phyloP scores from a whole-genome alignment of 1,284 basidiomycete genomes.

The Rhodotorula sp. region DNA sequence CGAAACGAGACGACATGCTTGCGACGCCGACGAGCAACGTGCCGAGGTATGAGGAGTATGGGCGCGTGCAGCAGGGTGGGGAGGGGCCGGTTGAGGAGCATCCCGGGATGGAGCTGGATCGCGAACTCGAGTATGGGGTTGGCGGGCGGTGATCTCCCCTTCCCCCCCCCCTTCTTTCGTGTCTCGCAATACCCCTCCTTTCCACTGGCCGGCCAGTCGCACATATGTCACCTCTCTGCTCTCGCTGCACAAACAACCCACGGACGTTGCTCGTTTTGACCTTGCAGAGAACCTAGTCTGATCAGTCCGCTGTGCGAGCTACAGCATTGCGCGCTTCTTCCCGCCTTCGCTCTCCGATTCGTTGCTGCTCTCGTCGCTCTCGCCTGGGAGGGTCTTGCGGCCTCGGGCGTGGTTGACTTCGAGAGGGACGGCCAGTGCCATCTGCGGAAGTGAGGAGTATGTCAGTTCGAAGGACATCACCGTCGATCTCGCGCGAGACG shows the following conservation, averaged over 20 bases:
- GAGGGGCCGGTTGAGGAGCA: constrained; percentile 28
- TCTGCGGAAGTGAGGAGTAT: constrained; percentile 3
- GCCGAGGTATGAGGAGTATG: constrained; percentile 19
- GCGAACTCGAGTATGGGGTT: constrained; percentile 19
- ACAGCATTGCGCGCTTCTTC: no score
- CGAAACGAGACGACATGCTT: constrained; percentile 40
- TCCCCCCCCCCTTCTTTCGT: no score
- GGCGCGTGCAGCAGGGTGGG: constrained; percentile 3
- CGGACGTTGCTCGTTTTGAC: no score
- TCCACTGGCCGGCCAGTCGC: no score
- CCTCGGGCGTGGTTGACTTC: constrained; percentile 15
- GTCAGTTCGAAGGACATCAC: no score
- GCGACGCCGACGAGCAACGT: constrained; percentile 15
- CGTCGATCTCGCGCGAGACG: no score
- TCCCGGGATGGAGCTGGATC: constrained; percentile 31
- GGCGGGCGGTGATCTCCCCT: no score
- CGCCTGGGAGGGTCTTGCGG: not conserved
- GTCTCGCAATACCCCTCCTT: no score
- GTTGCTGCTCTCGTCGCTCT: not conserved
- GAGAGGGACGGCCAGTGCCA: constrained; percentile 27
- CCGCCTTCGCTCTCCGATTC: not conserved
- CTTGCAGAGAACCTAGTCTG: no score
- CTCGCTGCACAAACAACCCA: no score
- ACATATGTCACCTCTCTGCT: no score
- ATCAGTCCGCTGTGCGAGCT: no score